Percentiles rank a stretch among this genome's conserved stretches.
phyloP scores from a whole-genome alignment of 345 rosid genomes.

The Aquilaria yunnanensis region DNA sequence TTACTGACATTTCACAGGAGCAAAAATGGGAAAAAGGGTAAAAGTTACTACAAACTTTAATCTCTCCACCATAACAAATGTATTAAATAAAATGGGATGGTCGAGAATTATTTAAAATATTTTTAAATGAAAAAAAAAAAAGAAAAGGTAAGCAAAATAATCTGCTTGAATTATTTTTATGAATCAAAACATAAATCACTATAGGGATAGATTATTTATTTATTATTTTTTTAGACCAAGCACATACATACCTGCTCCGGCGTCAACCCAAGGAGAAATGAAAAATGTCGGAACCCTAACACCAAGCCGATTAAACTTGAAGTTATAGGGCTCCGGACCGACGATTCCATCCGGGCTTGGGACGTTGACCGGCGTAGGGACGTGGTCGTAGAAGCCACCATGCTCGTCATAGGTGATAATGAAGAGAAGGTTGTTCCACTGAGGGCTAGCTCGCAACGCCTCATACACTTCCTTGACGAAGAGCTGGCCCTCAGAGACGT shows the following conservation, averaged over 20 bases:
- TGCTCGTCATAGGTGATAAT: slow-evolving; percentile 47
- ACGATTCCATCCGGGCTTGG: slow-evolving; percentile 46
- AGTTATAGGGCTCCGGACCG: slow-evolving; percentile 39
- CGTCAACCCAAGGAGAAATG: slow-evolving; percentile 53
- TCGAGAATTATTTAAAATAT: no score
- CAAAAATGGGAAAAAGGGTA: no score
- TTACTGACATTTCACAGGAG: no score
- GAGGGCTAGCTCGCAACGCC: slow-evolving; percentile 44
- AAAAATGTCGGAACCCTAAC: slow-evolving; percentile 50
- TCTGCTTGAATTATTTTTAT: no score
- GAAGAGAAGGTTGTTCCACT: slow-evolving; percentile 46
- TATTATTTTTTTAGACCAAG: not conserved
- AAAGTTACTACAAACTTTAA: no score
- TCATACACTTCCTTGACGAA: slow-evolving; percentile 51
- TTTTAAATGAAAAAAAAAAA: not conserved
- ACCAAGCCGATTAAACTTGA: slow-evolving; percentile 51
- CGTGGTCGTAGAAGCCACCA: slow-evolving; percentile 58
- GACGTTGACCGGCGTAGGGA: slow-evolving; percentile 38
- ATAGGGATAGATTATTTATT: not conserved
- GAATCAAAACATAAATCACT: not conserved
- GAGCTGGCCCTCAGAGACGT: slow-evolving; percentile 46
- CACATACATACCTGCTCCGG: slow-evolving; percentile 34
- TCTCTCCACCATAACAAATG: no score
- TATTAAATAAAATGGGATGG: no score
- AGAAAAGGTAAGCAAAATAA: no score